Evolutionary conservation across 139 green algal genomes (phyloP).

Genomic region (Chlamydomonas sp.): DNA sequence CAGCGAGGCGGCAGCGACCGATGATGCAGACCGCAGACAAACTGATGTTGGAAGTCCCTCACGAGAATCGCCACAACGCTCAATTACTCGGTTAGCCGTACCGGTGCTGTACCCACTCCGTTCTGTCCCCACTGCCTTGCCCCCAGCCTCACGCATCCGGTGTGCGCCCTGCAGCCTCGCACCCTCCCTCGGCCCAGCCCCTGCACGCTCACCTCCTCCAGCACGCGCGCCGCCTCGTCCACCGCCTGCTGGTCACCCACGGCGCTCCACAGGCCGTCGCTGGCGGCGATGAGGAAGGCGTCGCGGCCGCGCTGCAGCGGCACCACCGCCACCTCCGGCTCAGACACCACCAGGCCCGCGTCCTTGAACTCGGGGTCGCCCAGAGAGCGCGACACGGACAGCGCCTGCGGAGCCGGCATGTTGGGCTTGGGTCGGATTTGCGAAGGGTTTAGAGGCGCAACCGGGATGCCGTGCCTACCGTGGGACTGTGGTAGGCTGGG

Average conservation of each 20-base stretch:
- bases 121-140: not conserved
- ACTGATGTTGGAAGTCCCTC: not conserved
- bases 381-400: conserved; percentile 77
- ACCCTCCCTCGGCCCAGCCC: not conserved
- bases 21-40: not conserved
- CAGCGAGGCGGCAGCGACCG: not conserved
- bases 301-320: conserved; percentile 19
- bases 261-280: conserved; percentile 92
- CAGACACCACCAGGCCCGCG: conserved; percentile 4
- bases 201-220: conserved; percentile 12
- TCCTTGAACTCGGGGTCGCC: conserved; percentile 87
- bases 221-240: conserved; percentile 10
- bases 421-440: not conserved
- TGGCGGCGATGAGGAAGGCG: conserved; percentile 84
- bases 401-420: conserved; percentile 34
- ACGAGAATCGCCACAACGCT: too few species aligned
- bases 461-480: too few species aligned
- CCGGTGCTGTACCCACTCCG: too few species aligned
- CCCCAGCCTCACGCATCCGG: not conserved
- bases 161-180: not conserved
- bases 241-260: conserved; percentile 83
- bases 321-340: conserved; percentile 27
- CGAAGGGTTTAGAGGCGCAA: not conserved
- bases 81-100: too few species aligned
- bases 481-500: too few species aligned